phyloP scores from a whole-genome alignment of 768 basidiomycete species.

The Clitopilus hobsonii region DNA sequence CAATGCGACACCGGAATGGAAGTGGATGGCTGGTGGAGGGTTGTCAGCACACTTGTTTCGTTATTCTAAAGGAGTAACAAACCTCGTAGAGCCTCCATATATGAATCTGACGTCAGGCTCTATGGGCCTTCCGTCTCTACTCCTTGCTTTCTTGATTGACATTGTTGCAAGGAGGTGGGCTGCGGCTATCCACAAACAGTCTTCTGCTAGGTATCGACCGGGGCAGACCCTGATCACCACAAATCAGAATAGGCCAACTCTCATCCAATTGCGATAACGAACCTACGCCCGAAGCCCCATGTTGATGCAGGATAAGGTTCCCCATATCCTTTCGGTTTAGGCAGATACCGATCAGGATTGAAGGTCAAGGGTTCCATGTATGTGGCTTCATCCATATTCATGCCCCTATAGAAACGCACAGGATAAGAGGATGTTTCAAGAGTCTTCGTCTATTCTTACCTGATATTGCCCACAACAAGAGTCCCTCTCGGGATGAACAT shows the following conservation, averaged over 20 bases:
- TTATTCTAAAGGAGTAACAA: neutral
- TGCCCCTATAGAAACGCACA: too few relatives aligned
- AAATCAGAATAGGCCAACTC: too few relatives aligned
- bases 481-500: conserved; percentile 32
- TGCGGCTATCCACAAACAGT: conserved; percentile 28
- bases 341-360: conserved; percentile 21
- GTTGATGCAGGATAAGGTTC: conserved; percentile 18
- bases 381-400: conserved; percentile 18
- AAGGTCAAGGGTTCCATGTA: conserved; percentile 20
- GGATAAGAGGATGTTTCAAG: too few relatives aligned
- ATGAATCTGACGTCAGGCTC: conserved; percentile 26
- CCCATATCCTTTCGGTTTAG: conserved; percentile 13
- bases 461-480: conserved; percentile 19
- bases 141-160: conserved; percentile 15
- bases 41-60: neutral
- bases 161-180: conserved; percentile 24
- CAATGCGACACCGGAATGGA: conserved; percentile 1
- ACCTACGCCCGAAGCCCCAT: conserved; percentile 26
- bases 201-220: conserved; percentile 38
- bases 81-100: conserved; percentile 27
- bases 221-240: conserved; percentile 34
- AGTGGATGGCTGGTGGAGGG: neutral
- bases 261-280: too few relatives aligned
- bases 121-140: conserved; percentile 14
- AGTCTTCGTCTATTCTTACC: conserved; percentile 11